phyloP scores from a whole-genome alignment of 176 grass and related monocot genomes.

The Eragrostis nindensis region DNA sequence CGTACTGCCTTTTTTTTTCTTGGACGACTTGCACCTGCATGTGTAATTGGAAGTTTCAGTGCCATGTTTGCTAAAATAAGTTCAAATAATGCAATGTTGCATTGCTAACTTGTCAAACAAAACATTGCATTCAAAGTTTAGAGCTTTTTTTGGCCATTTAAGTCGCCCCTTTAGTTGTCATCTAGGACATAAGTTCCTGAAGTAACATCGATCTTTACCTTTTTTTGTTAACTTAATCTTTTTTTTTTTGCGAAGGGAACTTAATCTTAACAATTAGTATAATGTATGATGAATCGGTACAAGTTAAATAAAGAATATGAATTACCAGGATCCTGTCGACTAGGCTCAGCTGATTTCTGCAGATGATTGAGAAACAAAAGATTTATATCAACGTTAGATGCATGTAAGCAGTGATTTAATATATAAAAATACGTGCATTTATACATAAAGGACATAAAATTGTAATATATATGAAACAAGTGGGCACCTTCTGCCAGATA shows the following conservation, averaged over 20 bases:
- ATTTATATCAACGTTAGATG: neutral
- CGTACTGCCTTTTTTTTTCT: neutral
- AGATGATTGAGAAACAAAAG: neutral
- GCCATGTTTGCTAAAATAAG: neutral
- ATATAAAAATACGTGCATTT: neutral
- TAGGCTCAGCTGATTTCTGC: neutral
- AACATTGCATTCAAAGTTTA: too few species aligned
- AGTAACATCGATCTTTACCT: too few species aligned
- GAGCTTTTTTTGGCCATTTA: too few species aligned
- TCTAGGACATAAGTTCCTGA: neutral
- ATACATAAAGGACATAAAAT: neutral
- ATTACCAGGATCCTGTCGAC: neutral
- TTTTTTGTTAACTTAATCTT: too few species aligned
- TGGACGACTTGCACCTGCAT: neutral
- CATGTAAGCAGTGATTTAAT: neutral
- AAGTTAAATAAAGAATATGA: neutral
- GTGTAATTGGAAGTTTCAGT: neutral
- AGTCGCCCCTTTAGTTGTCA: neutral
- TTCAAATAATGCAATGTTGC: neutral
- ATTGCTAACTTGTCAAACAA: too few species aligned
- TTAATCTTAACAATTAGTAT: too few species aligned
- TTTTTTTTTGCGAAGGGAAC: too few species aligned
- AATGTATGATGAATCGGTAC: neutral
- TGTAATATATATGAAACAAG: neutral
- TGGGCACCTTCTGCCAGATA: neutral